These are phyloP conservation scores for Myxozyma sirexii DNA, from an alignment of 805 yeast genomes.

Conservation along the genomic window DNA sequence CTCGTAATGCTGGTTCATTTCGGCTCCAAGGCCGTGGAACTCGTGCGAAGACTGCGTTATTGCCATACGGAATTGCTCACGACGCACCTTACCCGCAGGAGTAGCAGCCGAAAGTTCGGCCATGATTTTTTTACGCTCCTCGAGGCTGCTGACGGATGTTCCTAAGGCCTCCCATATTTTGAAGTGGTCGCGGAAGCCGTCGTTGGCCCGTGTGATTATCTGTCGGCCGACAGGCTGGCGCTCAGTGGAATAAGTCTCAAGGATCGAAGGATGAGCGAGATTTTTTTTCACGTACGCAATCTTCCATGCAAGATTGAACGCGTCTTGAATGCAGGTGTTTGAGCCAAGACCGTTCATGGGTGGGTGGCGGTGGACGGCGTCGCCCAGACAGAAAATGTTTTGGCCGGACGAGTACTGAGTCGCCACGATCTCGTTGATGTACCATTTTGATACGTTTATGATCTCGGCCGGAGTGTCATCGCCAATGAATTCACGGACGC, in stretches of 20 bases:
- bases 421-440: neutral
- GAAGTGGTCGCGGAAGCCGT: neutral
- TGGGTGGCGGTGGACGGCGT: conserved; percentile 4
- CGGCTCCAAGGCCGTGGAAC: conserved; percentile 1
- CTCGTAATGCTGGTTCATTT: conserved; percentile 1
- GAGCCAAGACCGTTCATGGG: conserved; percentile 1
- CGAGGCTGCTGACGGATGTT: neutral
- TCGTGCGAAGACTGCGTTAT: neutral
- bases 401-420: neutral
- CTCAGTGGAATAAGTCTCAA: conserved; percentile 1
- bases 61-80: neutral
- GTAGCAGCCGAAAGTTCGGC: neutral
- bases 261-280: neutral
- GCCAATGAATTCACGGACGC: neutral
- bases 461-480: neutral
- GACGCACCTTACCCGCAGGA: neutral
- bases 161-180: neutral
- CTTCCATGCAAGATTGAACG: conserved; percentile 6
- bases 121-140: neutral
- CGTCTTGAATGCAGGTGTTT: conserved; percentile 5
- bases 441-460: neutral
- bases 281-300: neutral
- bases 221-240: conserved; percentile 1
- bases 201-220: neutral
- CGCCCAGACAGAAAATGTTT: conserved; percentile 3